These are phyloP conservation scores for Apophysomyces variabilis DNA, from an alignment of 371 early-diverging fungal genomes.

Conservation along the genomic window DNA sequence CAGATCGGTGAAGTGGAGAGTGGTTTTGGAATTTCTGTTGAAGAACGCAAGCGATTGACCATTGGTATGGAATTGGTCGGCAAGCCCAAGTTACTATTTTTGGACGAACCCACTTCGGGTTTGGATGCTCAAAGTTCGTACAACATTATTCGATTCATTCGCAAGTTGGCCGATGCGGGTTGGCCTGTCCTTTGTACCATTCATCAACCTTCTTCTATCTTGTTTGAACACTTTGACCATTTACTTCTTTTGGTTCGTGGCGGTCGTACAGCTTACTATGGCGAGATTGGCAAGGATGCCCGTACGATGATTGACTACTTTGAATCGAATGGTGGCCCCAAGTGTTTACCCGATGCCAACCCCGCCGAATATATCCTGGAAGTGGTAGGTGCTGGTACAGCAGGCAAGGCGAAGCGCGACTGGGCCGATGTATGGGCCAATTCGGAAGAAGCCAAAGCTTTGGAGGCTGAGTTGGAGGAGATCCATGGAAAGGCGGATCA, in stretches of 20 bases:
- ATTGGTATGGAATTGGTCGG: conserved; percentile 76
- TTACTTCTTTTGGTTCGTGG: conserved; percentile 72
- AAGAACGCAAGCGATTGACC: conserved; percentile 71
- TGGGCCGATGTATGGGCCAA: conserved; percentile 61
- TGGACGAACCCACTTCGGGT: conserved; percentile 87
- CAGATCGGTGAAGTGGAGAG: conserved; percentile 56
- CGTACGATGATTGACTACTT: conserved; percentile 62
- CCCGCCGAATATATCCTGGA: conserved; percentile 78
- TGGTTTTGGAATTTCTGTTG: conserved; percentile 59
- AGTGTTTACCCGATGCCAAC: conserved; percentile 59
- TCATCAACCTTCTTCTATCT: conserved; percentile 69
- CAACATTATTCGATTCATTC: conserved; percentile 70
- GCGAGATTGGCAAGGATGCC: conserved; percentile 62
- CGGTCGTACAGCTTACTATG: conserved; percentile 65
- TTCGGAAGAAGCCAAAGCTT: conserved; percentile 33
- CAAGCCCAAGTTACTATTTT: conserved; percentile 71
- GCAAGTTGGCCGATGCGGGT: conserved; percentile 62
- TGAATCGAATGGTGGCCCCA: conserved; percentile 61
- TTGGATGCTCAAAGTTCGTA: conserved; percentile 70
- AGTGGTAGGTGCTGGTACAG: conserved; percentile 50
- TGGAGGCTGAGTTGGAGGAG: conserved; percentile 29
- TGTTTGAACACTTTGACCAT: conserved; percentile 71
- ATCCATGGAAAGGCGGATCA: conserved; percentile 26
- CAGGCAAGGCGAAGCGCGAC: conserved; percentile 44
- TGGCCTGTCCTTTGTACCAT: conserved; percentile 67